These are phyloP conservation scores for Stereocaulon alpinum DNA, from an alignment of 495 filamentous ascomycete genomes.

Conservation along the genomic window DNA sequence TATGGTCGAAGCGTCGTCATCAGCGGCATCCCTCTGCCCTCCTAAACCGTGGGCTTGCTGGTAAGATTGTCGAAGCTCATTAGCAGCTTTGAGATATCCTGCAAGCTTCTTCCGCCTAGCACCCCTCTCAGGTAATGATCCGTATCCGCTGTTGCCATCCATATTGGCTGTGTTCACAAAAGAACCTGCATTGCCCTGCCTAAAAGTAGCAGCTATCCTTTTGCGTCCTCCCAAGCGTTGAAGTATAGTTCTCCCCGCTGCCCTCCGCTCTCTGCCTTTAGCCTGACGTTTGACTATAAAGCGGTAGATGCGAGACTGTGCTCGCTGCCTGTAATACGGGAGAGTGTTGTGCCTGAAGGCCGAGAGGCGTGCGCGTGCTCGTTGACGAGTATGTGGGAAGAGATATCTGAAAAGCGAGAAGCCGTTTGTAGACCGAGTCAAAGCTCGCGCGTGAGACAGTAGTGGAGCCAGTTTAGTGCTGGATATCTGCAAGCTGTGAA, in stretches of 20 bases:
- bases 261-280: conserved; percentile 36
- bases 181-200: conserved; percentile 24
- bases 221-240: conserved; percentile 40
- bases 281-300: conserved; percentile 58
- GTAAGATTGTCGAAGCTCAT: conserved; percentile 84
- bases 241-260: conserved; percentile 37
- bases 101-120: conserved; percentile 68
- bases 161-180: conserved; percentile 6
- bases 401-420: conserved; percentile 45
- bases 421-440: conserved; percentile 17
- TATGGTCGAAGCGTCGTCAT: conserved; percentile 49
- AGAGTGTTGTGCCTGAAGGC: conserved; percentile 64
- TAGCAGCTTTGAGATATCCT: conserved; percentile 78
- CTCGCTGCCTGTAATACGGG: conserved; percentile 52
- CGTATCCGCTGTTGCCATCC: conserved; percentile 25
- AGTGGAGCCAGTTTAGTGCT: conserved; percentile 22
- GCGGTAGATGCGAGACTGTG: conserved; percentile 65
- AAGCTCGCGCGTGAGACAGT: conserved; percentile 10
- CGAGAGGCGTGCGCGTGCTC: conserved; percentile 51
- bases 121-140: conserved; percentile 47
- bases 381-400: conserved; percentile 47
- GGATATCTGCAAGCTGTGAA: neutral
- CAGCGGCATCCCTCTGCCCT: conserved; percentile 33
- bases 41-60: conserved; percentile 44
- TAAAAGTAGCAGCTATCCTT: conserved; percentile 29